A percentile compares a stretch with the other conserved stretches of the same genome.
Evolutionary conservation across 2,329 filamentous ascomycete species (phyloP).

Genomic region (Orbilia javanica): DNA sequence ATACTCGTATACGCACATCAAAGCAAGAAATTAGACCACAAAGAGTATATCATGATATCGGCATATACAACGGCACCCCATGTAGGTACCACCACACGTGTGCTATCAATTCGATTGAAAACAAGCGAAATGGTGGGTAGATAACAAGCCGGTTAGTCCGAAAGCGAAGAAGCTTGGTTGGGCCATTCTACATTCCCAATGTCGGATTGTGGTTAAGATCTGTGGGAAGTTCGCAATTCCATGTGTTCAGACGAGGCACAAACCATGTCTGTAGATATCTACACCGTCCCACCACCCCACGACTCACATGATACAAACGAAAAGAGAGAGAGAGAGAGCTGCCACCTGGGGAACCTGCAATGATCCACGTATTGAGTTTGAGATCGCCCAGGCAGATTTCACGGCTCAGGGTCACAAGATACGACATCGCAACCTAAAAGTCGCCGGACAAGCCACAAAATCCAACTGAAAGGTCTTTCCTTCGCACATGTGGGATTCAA

Average conservation of each 20-base stretch:
- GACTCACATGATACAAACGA: neutral
- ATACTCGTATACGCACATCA: slow-evolving; percentile 19
- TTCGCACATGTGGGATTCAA: neutral
- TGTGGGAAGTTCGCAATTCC: slow-evolving; percentile 4
- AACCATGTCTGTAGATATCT: slow-evolving; percentile 17
- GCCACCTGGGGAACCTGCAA: slow-evolving; percentile 3
- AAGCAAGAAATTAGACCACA: slow-evolving; percentile 3
- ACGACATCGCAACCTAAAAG: slow-evolving; percentile 27
- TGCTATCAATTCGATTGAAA: slow-evolving; percentile 40
- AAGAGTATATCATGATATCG: slow-evolving; percentile 32
- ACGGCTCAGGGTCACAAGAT: slow-evolving; percentile 16
- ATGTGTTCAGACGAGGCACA: slow-evolving; percentile 20
- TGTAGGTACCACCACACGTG: slow-evolving; percentile 37
- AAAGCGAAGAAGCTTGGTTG: slow-evolving; percentile 46
- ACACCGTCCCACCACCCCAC: neutral
- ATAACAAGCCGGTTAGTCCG: slow-evolving; percentile 37
- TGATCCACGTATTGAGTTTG: slow-evolving; percentile 4
- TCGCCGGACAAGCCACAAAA: slow-evolving; percentile 28
- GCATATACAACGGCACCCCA: slow-evolving; percentile 20
- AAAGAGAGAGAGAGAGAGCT: neutral
- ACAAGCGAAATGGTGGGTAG: slow-evolving; percentile 38
- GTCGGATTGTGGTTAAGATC: slow-evolving; percentile 12
- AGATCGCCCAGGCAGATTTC: slow-evolving; percentile 6
- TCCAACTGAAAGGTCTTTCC: neutral
- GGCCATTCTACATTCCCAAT: neutral